Conservation (phyloP, 2,329 filamentous ascomycete genomes). For the Alternaria postmessia region DNA sequence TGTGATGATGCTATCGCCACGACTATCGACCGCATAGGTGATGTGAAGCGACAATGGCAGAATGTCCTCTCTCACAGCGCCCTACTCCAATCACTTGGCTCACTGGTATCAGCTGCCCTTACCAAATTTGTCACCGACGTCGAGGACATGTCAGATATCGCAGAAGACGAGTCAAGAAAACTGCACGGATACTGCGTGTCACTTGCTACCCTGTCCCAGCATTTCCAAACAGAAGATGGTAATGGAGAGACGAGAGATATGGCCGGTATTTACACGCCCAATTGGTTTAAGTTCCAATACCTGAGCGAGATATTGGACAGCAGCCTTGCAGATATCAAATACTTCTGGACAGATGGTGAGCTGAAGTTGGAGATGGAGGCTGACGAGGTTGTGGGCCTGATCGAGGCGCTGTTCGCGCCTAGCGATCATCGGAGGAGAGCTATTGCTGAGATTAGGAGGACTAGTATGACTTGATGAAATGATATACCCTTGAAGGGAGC, state of each 20-base stretch:
- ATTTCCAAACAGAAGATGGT: constrained; percentile 61
- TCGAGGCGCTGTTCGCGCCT: constrained; percentile 71
- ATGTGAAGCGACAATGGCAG: constrained; percentile 66
- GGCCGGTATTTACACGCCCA: constrained; percentile 68
- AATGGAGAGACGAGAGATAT: constrained; percentile 57
- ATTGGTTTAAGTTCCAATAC: constrained; percentile 73
- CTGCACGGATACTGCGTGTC: constrained; percentile 66
- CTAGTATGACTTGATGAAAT: constrained; percentile 27
- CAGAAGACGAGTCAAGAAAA: constrained; percentile 67
- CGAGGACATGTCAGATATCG: constrained; percentile 70
- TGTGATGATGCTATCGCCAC: constrained; percentile 68
- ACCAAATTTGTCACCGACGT: constrained; percentile 69
- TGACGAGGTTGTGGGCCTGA: constrained; percentile 69
- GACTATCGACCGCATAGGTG: constrained; percentile 64
- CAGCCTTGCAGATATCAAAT: constrained; percentile 70
- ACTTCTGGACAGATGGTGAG: constrained; percentile 71
- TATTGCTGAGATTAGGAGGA: constrained; percentile 62
- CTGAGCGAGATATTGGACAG: constrained; percentile 69
- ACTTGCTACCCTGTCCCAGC: constrained; percentile 63
- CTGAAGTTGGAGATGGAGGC: constrained; percentile 67
- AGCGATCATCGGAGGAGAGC: constrained; percentile 66
- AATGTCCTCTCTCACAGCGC: constrained; percentile 66
- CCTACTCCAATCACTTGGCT: constrained; percentile 68
- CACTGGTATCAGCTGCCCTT: constrained; percentile 64
- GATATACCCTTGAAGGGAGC: background rate